Evolutionary conservation across 2,329 filamentous ascomycete genomes (phyloP).

Genomic region (Claviceps spartinae): DNA sequence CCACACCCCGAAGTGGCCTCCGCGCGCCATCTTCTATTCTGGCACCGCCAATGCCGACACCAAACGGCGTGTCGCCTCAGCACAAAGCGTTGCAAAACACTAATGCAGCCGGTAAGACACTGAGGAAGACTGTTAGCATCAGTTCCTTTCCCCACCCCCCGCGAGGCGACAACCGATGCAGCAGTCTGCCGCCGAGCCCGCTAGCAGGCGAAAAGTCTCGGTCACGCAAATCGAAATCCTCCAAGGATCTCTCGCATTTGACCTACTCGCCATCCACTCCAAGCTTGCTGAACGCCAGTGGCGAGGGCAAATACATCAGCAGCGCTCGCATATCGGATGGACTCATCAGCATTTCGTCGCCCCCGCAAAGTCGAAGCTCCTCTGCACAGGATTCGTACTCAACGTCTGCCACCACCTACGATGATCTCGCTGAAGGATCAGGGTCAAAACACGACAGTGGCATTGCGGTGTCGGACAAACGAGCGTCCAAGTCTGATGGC

Average conservation of each 20-base stretch:
- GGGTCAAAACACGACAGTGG: slow-evolving; percentile 17
- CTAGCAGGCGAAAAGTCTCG: slow-evolving; percentile 38
- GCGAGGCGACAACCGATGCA: slow-evolving; percentile 43
- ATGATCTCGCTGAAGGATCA: slow-evolving; percentile 54
- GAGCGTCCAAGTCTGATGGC: slow-evolving; percentile 46
- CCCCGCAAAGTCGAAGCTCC: slow-evolving; percentile 78
- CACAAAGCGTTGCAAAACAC: slow-evolving; percentile 41
- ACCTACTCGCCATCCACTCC: slow-evolving; percentile 42
- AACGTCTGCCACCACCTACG: slow-evolving; percentile 77
- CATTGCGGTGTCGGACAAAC: slow-evolving; percentile 27
- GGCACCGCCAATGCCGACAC: slow-evolving; percentile 39
- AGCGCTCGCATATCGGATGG: slow-evolving; percentile 59
- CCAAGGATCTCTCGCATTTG: slow-evolving; percentile 38
- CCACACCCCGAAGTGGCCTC: slow-evolving; percentile 42
- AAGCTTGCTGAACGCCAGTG: slow-evolving; percentile 66
- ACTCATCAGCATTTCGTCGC: slow-evolving; percentile 64
- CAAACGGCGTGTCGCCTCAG: slow-evolving; percentile 40
- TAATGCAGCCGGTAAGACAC: slow-evolving; percentile 49
- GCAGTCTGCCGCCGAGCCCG: slow-evolving; percentile 50
- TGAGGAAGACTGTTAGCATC: slow-evolving; percentile 85
- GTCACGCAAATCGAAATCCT: slow-evolving; percentile 40
- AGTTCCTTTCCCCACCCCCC: slow-evolving; percentile 89
- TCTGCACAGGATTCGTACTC: slow-evolving; percentile 88
- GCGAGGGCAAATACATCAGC: slow-evolving; percentile 60
- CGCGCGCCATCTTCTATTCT: slow-evolving; percentile 43